Evolutionary conservation across 2,329 filamentous ascomycete genomes (phyloP).

Genomic region (Alternaria triticimaculans): DNA sequence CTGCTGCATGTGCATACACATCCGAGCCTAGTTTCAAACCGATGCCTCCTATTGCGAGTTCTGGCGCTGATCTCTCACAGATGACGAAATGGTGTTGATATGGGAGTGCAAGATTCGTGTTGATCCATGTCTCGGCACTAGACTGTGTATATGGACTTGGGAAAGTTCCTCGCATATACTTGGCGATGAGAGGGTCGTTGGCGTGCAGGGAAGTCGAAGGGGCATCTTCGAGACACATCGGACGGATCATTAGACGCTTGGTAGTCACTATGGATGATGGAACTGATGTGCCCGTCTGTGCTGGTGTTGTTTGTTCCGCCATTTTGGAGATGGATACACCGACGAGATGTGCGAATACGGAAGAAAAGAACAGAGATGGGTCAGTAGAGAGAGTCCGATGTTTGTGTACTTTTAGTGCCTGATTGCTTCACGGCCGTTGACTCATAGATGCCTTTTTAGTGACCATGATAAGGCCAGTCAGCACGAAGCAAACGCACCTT

Average conservation of each 20-base stretch:
- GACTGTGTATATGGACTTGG: constrained; percentile 49
- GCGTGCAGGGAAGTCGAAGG: constrained; percentile 29
- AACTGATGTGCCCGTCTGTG: constrained; percentile 24
- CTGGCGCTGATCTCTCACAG: constrained; percentile 15
- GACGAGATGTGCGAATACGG: neutral
- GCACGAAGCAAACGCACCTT: constrained; percentile 9
- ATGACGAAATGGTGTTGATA: constrained; percentile 29
- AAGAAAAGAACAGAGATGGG: neutral
- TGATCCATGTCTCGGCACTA: constrained; percentile 46
- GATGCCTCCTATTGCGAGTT: constrained; percentile 44
- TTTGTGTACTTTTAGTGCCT: neutral
- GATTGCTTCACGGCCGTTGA: neutral
- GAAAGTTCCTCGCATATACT: constrained; percentile 49
- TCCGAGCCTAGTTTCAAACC: constrained; percentile 48
- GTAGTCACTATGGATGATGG: constrained; percentile 41
- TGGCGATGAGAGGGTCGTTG: constrained; percentile 42
- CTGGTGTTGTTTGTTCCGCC: constrained; percentile 22
- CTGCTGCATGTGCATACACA: constrained; percentile 45
- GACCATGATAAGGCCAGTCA: neutral
- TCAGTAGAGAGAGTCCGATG: neutral
- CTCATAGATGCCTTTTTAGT: neutral
- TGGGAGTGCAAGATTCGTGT: constrained; percentile 22
- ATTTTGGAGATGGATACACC: constrained; percentile 11
- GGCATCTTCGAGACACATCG: constrained; percentile 43
- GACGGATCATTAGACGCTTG: constrained; percentile 36